phyloP scores from a whole-genome alignment of 2,329 filamentous ascomycete species.

The Hysterium pulicare region DNA sequence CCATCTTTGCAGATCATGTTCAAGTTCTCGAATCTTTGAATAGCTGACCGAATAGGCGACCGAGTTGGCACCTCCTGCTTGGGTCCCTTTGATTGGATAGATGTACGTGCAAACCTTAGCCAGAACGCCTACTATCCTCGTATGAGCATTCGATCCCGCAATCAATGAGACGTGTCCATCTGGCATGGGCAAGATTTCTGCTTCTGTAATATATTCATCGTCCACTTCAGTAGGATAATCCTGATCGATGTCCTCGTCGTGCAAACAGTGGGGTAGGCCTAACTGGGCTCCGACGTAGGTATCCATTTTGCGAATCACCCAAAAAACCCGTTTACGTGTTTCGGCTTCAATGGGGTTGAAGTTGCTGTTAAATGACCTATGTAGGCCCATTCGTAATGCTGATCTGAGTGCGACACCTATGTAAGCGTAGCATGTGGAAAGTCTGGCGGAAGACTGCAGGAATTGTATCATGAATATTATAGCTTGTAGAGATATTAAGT shows the following conservation, averaged over 20 bases:
- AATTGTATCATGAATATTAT: conserved; percentile 54
- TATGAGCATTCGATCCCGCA: conserved; percentile 59
- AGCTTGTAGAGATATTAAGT: conserved; percentile 49
- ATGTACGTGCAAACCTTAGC: conserved; percentile 62
- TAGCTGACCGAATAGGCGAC: conserved; percentile 62
- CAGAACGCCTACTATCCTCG: conserved; percentile 54
- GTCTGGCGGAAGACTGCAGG: conserved; percentile 50
- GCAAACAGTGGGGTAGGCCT: conserved; percentile 47
- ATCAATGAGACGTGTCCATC: conserved; percentile 55
- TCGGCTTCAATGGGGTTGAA: conserved; percentile 50
- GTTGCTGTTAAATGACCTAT: conserved; percentile 46
- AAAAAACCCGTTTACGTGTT: conserved; percentile 50
- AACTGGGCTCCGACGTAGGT: conserved; percentile 52
- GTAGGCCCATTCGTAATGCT: conserved; percentile 50
- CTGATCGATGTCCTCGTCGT: conserved; percentile 50
- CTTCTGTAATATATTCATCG: conserved; percentile 50
- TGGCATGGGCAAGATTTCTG: conserved; percentile 52
- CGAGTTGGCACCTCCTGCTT: conserved; percentile 33
- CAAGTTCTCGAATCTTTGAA: conserved; percentile 62
- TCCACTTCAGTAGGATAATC: conserved; percentile 47
- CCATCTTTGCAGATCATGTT: conserved; percentile 61
- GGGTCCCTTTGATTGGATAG: conserved; percentile 57
- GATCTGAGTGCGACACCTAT: conserved; percentile 51
- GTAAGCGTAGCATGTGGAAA: conserved; percentile 53
- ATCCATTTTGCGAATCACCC: conserved; percentile 51